Evolutionary conservation across 106 monocot species (phyloP), one percentile per base, ranked within the genome.

Genomic region (Dactylorhiza incarnata): DNA sequence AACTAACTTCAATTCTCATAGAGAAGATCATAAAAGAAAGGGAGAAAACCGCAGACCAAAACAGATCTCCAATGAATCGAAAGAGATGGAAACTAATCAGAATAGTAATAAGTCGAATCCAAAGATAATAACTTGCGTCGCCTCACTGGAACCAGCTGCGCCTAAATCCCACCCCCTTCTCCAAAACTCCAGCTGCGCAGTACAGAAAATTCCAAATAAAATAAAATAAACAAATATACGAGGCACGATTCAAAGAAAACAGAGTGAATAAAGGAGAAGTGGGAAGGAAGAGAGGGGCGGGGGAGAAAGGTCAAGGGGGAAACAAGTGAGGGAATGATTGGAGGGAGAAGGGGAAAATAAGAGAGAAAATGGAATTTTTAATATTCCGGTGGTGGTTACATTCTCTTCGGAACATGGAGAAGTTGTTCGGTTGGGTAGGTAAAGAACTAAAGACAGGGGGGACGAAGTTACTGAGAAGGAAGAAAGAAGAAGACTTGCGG

Each of bases 341-440:
- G 4, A 37, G 25, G 8, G 11, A 7, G 10, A 67, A n/a, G 70
- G 46, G 45, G 5, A 46, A 47, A 71, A 47, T 7, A 44, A 29
- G 45, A 45, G 29, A 7, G 13, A 69, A 69, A 8, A 49, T 72
- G 72, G 48, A 19, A 6, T 72, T 49, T 71, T 69, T 69, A 44
- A 16, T 23, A 3, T 72, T 8, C 20, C 17, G 9, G 23, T 16
- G 19, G 49, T 44, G 72, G 72, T 22, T 49, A 72, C 72, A 72
- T 72, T 72, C 72, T 24, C 45, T 46, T 3, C 45, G 45, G 47
- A 46, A 71, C 37, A 25, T 71, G 72, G 49, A 72, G 10, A 72
- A 72, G 49, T 16, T 23, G 49, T 16, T 72, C 48, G 49, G 48
- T 72, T 49, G 72, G 49, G 49, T 72, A 45, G 14, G 44, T 46